phyloP scores from a whole-genome alignment of 345 rosid genomes.

The Capsella bursapastoris region DNA sequence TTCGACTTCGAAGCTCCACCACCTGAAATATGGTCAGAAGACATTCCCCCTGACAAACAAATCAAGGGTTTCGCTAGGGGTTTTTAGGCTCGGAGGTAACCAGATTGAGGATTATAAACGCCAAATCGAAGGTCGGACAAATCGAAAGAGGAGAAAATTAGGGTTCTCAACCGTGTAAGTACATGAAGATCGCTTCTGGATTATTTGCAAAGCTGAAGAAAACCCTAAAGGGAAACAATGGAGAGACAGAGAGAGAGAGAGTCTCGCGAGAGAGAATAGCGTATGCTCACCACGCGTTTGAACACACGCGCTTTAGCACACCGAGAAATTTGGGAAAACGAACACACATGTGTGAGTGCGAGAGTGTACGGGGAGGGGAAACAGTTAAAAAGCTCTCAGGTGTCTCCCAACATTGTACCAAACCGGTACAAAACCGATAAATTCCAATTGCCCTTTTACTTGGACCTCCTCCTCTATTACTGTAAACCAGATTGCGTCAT shows the following conservation, averaged over 20 bases:
- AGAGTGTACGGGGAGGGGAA: too few relatives aligned
- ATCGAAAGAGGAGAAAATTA: constrained; percentile 14
- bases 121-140: constrained; percentile 10
- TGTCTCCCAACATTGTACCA: constrained; percentile 15
- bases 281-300: constrained; percentile 30
- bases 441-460: neutral
- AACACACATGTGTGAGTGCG: neutral
- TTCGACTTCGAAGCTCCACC: constrained; percentile 37
- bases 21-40: constrained; percentile 30
- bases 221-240: constrained; percentile 34
- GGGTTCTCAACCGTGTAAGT: constrained; percentile 11
- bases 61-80: constrained; percentile 30
- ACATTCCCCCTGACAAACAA: constrained; percentile 30
- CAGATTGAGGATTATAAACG: neutral
- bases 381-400: constrained; percentile 13
- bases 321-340: constrained; percentile 2
- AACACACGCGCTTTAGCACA: constrained; percentile 23
- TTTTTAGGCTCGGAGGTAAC: neutral
- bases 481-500: neutral
- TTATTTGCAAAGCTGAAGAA: constrained; percentile 21
- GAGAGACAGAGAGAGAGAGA: constrained; percentile 5
- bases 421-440: constrained; percentile 10
- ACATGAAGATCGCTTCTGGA: constrained; percentile 28
- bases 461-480: too few relatives aligned
- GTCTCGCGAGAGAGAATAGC: constrained; percentile 8